Evolutionary conservation across 345 rosid genomes (phyloP).

Genomic region (Noccaea caerulescens): DNA sequence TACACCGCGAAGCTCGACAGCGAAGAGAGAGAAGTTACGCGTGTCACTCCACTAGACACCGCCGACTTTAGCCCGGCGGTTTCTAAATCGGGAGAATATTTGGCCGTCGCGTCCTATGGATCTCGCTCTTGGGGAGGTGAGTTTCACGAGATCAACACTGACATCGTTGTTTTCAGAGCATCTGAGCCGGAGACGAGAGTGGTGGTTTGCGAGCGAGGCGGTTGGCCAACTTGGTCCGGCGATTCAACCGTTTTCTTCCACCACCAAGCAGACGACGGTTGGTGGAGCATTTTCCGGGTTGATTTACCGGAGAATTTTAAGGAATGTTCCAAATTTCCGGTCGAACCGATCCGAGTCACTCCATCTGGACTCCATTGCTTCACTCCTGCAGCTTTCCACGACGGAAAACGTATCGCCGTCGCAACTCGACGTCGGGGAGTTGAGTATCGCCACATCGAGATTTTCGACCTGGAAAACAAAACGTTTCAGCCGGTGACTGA

Average conservation of each 20-base stretch:
- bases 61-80: slow-evolving; percentile 79
- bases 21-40: slow-evolving; percentile 22
- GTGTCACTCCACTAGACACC: slow-evolving; percentile 63
- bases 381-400: slow-evolving; percentile 81
- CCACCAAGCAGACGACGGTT: slow-evolving; percentile 78
- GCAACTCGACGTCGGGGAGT: slow-evolving; percentile 66
- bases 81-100: slow-evolving; percentile 57
- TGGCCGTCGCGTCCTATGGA: slow-evolving; percentile 80
- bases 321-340: slow-evolving; percentile 38
- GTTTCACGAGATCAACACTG: slow-evolving; percentile 70
- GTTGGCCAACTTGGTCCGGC: slow-evolving; percentile 88
- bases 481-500: slow-evolving; percentile 61
- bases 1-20: slow-evolving; percentile 47
- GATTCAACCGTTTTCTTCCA: slow-evolving; percentile 78
- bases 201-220: slow-evolving; percentile 62
- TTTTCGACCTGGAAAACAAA: slow-evolving; percentile 53
- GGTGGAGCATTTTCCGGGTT: slow-evolving; percentile 85
- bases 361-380: slow-evolving; percentile 91
- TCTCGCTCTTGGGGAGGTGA: slow-evolving; percentile 82
- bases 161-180: slow-evolving; percentile 60
- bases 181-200: slow-evolving; percentile 57
- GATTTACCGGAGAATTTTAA: slow-evolving; percentile 46
- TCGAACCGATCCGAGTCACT: slow-evolving; percentile 59
- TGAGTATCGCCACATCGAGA: slow-evolving; percentile 67
- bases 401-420: slow-evolving; percentile 60